Evolutionary conservation across 2,329 filamentous ascomycete species (phyloP).

Genomic region (Phoma sp.): DNA sequence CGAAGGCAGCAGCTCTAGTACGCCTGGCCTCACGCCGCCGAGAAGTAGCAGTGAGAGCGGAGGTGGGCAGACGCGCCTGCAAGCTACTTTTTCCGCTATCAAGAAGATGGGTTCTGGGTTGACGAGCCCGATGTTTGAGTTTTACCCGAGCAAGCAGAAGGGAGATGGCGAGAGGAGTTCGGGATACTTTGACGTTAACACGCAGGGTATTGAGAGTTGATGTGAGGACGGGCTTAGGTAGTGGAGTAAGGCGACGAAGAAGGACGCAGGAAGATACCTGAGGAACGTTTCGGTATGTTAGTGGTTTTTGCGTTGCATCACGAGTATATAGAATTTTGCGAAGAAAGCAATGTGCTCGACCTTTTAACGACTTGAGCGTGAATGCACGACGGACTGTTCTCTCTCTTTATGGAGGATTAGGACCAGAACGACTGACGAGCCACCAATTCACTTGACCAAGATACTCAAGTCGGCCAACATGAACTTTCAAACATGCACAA

Average conservation of each 20-base stretch:
- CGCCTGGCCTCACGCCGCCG: background rate
- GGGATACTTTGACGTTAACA: constrained; percentile 5
- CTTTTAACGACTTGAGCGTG: too few species aligned
- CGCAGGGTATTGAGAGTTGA: background rate
- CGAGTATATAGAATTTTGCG: background rate
- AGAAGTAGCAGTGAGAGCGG: background rate
- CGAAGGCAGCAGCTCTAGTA: background rate
- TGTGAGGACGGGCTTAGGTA: background rate
- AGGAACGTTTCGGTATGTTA: constrained; percentile 5
- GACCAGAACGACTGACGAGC: too few species aligned
- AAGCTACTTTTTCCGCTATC: constrained; percentile 36
- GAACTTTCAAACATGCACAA: too few species aligned
- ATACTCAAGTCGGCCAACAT: too few species aligned
- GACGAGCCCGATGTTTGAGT: constrained; percentile 25
- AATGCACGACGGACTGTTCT: too few species aligned
- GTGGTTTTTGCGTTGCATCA: background rate
- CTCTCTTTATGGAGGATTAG: too few species aligned
- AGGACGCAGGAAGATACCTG: background rate
- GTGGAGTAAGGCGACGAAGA: too few species aligned
- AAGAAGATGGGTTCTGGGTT: constrained; percentile 37
- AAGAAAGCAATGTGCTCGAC: too few species aligned
- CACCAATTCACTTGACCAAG: too few species aligned
- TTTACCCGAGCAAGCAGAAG: background rate
- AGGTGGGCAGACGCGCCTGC: constrained; percentile 28
- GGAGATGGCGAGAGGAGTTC: background rate